Evolutionary conservation across 305 asterid species (phyloP).

Genomic region (Plantago coronopus): DNA sequence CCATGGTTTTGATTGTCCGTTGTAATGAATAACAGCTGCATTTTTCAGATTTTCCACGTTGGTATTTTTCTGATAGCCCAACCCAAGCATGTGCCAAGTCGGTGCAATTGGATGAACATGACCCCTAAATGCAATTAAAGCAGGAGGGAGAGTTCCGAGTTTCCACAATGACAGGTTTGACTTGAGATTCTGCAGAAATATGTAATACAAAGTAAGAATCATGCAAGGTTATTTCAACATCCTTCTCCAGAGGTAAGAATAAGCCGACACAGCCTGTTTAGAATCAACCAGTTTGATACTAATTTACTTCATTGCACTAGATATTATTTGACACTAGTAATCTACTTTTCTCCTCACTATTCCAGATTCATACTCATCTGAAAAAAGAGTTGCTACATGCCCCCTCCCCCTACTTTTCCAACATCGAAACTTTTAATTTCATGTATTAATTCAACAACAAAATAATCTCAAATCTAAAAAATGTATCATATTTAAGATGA

Average conservation of each 20-base stretch:
- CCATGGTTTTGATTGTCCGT: constrained; percentile 98
- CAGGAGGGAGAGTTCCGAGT: constrained; percentile 98
- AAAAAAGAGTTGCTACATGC: too few relatives aligned
- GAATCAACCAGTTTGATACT: too few relatives aligned
- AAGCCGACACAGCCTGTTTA: not conserved
- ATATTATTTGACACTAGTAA: too few relatives aligned
- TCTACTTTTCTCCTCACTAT: too few relatives aligned
- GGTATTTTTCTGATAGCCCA: constrained; percentile 91
- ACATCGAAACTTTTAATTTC: not conserved
- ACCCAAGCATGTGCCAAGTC: constrained; percentile 98
- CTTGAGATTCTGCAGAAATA: constrained; percentile 73
- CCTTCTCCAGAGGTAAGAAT: not conserved
- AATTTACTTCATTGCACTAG: too few relatives aligned
- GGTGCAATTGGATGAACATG: constrained; percentile 84
- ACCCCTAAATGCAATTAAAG: constrained; percentile 89
- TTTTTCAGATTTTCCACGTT: constrained; percentile 59
- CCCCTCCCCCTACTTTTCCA: too few relatives aligned
- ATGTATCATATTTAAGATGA: not conserved
- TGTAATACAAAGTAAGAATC: constrained; percentile 6
- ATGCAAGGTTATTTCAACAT: not conserved
- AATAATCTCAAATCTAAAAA: not conserved
- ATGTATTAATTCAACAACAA: not conserved
- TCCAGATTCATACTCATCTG: too few relatives aligned
- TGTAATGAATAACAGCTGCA: constrained; percentile 95
- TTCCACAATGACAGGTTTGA: constrained; percentile 91